These are phyloP conservation scores for Geranium incanum DNA, from an alignment of 441 rosid genomes.

Conservation along the genomic window DNA sequence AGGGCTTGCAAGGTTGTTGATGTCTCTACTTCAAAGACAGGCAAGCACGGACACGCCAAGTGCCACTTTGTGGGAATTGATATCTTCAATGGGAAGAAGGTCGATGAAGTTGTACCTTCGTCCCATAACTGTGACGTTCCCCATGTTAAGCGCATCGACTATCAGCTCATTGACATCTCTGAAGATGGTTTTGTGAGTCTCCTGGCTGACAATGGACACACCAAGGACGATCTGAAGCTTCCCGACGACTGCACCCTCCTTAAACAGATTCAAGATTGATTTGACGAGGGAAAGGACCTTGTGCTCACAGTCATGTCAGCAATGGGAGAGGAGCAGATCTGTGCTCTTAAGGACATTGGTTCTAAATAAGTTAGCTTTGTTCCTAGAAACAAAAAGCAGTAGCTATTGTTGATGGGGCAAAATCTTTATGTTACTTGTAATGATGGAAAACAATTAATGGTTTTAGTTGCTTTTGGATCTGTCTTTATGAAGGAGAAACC, in stretches of 20 bases:
- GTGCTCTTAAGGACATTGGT: constrained; percentile 81
- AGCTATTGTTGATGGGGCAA: too few relatives aligned
- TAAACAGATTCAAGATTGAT: too few relatives aligned
- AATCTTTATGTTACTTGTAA: too few relatives aligned
- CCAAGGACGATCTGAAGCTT: constrained; percentile 2
- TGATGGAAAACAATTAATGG: too few relatives aligned
- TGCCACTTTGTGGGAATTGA: constrained; percentile 93
- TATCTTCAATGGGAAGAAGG: constrained; percentile 82
- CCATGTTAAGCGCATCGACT: neutral
- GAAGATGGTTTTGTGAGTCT: constrained; percentile 8
- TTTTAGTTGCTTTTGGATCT: too few relatives aligned
- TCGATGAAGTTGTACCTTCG: constrained; percentile 90
- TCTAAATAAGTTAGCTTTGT: too few relatives aligned
- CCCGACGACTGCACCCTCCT: neutral
- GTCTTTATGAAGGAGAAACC: too few relatives aligned
- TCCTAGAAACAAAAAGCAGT: too few relatives aligned
- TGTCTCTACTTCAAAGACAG: constrained; percentile 88
- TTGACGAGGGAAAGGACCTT: too few relatives aligned
- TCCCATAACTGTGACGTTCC: constrained; percentile 78
- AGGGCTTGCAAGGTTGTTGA: constrained; percentile 88
- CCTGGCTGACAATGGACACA: neutral
- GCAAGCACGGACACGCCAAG: constrained; percentile 97
- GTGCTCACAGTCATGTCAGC: constrained; percentile 90
- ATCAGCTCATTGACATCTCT: constrained; percentile 4
- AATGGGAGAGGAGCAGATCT: constrained; percentile 97